phyloP scores from a whole-genome alignment of 495 filamentous ascomycete species.

The Daldinia caldariorum region DNA sequence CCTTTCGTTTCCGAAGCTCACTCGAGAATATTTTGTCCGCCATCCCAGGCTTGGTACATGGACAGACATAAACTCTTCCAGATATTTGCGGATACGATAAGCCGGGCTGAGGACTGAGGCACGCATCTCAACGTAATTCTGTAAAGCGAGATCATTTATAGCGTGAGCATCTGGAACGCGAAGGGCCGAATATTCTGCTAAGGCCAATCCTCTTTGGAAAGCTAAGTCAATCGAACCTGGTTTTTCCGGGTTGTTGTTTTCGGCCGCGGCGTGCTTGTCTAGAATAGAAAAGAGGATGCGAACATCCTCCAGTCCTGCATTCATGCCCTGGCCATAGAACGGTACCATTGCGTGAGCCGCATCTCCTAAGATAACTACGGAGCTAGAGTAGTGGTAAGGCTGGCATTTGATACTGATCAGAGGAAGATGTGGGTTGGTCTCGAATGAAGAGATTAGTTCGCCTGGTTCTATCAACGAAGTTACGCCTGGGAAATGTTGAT shows the following conservation, averaged over 20 bases:
- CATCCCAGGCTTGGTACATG: constrained; percentile 81
- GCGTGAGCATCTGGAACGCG: constrained; percentile 81
- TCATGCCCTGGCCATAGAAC: constrained; percentile 91
- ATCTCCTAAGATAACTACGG: constrained; percentile 89
- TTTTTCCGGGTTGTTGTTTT: constrained; percentile 42
- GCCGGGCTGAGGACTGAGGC: constrained; percentile 76
- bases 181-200: constrained; percentile 76
- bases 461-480: constrained; percentile 77
- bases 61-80: constrained; percentile 86
- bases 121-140: constrained; percentile 95
- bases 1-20: constrained; percentile 90
- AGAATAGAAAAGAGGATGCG: constrained; percentile 79
- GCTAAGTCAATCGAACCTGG: constrained; percentile 33
- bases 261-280: constrained; percentile 65
- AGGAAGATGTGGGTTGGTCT: constrained; percentile 84
- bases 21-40: constrained; percentile 90
- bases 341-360: constrained; percentile 98
- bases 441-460: constrained; percentile 76
- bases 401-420: constrained; percentile 91
- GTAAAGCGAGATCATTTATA: constrained; percentile 90
- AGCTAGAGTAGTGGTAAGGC: constrained; percentile 81
- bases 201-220: constrained; percentile 64
- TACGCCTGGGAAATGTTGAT: constrained; percentile 85
- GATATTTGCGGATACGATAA: constrained; percentile 80
- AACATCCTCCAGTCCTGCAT: constrained; percentile 86